Evolutionary conservation across 441 rosid genomes (phyloP), one percentile per base, ranked within the genome.

Genomic region (Cnidoscolus chayamansa): DNA sequence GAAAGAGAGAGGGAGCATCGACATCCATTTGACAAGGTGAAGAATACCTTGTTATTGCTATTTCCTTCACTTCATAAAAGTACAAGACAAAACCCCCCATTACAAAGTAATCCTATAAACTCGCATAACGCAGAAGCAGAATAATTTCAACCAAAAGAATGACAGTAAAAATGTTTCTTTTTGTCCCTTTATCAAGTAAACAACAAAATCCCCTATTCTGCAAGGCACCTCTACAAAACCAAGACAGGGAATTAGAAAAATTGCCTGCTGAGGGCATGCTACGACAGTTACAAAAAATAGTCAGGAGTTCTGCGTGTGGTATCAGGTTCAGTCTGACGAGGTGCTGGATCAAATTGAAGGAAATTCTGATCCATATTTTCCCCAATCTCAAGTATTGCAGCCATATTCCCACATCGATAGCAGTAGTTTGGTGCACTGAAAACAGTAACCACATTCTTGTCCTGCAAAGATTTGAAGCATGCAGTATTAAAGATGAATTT

Each of bases 351-450:
- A 73, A 95, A 95, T 71, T 92, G 99, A 66, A 95, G 92, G 80
- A 95, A 95, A 80, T 95, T 93, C 83, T 95, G 99, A 60, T 93
- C 98, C 98, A 95, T 95, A 65, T 90, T 90, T 85, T 95, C 99
- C 59, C 99, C 97, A 65, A 93, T 86, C 90, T 95, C 99, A 67
- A 95, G 87, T 67, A 95, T 95, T 53, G 99, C 97, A 65, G 99
- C 98, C 99, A 95, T 95, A 80, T 95, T 95, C 67, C 99, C 99
- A 73, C 99, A 95, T 17, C 98, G 90, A 78, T 95, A 95, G 81
- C 99, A 95, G 80, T 95, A 95, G 80, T 95, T 95, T 68, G 99
- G 99, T 57, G 99, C 98, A 68, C 99, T 95, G 79, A 95, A 95
- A 78, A 95, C 99, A 0, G 99, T 95, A 56, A 93, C 99, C 63